Conservation (phyloP, 805 yeast genomes). For the Sporopachydermia lactativora region DNA sequence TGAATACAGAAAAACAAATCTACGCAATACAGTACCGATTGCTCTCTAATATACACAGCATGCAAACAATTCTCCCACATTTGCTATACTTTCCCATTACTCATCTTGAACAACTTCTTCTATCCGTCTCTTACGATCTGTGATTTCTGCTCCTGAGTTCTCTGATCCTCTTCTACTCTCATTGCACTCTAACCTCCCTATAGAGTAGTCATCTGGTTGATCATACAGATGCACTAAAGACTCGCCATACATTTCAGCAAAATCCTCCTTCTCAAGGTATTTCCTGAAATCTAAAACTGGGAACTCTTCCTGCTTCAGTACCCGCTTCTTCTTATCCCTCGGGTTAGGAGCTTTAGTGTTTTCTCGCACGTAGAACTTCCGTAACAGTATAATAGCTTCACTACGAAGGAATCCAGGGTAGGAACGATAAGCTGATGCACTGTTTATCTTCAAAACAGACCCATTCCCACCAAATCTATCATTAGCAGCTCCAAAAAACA, state of each 20-base stretch:
- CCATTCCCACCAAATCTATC: constrained; percentile 97
- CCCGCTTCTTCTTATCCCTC: constrained; percentile 55
- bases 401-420: constrained; percentile 68
- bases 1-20: no score
- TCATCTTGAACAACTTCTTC: no score
- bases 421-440: constrained; percentile 36
- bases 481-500: constrained; percentile 85
- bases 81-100: no score
- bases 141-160: no score
- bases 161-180: not conserved
- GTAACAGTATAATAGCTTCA: constrained; percentile 69
- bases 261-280: constrained; percentile 38
- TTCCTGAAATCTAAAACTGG: constrained; percentile 44
- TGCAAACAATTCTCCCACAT: no score
- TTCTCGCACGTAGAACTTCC: constrained; percentile 76
- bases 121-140: no score
- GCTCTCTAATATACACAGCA: no score
- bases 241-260: constrained; percentile 34
- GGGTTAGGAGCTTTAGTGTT: constrained; percentile 80
- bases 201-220: constrained; percentile 8
- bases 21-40: no score
- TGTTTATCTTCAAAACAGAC: constrained; percentile 51
- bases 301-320: constrained; percentile 37
- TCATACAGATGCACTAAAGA: constrained; percentile 16
- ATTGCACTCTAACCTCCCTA: not conserved